Percentiles rank a stretch among this genome's conserved stretches.
These are phyloP conservation scores for Sphagnum magellanicum DNA, from an alignment of 228 moss, liverwort and hornwort genomes.

Conservation along the genomic window DNA sequence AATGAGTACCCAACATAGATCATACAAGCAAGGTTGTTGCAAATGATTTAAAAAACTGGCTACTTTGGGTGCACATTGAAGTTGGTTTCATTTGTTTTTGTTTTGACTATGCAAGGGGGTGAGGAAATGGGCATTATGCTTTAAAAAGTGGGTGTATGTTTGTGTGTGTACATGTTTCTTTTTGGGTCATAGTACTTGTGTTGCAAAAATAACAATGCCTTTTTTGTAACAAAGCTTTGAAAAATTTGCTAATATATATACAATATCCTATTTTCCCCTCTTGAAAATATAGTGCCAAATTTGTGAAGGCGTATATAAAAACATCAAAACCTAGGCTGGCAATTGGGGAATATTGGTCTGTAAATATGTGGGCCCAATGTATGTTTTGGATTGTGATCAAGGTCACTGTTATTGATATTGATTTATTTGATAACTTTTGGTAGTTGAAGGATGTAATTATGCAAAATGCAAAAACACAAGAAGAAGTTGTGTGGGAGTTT, in stretches of 20 bases:
- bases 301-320: slow-evolving; percentile 79
- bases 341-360: slow-evolving; percentile 74
- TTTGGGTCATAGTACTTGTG: too few relatives aligned
- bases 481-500: neutral
- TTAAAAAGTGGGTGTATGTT: too few relatives aligned
- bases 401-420: slow-evolving; percentile 2
- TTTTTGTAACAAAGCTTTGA: too few relatives aligned
- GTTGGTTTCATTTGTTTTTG: slow-evolving; percentile 76
- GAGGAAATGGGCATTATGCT: too few relatives aligned
- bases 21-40: slow-evolving; percentile 83
- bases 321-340: slow-evolving; percentile 61
- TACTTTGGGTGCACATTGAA: slow-evolving; percentile 70
- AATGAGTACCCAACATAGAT: slow-evolving; percentile 84
- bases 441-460: neutral
- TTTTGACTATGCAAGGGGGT: slow-evolving; percentile 79
- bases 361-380: slow-evolving; percentile 33
- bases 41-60: slow-evolving; percentile 73
- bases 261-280: too few relatives aligned
- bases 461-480: neutral
- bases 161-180: too few relatives aligned
- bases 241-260: too few relatives aligned
- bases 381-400: slow-evolving; percentile 37
- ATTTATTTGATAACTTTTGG: too few relatives aligned
- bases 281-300: slow-evolving; percentile 65
- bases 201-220: too few relatives aligned